phyloP scores from a whole-genome alignment of 768 basidiomycete species.

The Boletales sp. region DNA sequence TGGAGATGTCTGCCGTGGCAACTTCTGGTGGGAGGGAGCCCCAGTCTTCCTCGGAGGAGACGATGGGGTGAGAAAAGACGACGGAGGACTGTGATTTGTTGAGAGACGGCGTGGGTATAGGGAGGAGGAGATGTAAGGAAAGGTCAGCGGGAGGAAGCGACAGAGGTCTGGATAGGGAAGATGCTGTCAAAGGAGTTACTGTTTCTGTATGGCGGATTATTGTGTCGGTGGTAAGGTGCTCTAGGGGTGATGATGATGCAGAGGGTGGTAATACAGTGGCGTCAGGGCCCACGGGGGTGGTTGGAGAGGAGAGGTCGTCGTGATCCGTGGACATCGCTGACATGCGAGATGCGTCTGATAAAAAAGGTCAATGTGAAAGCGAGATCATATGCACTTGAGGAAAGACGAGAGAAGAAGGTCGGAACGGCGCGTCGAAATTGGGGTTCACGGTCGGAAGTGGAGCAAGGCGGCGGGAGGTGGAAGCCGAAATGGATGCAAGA shows the following conservation, averaged over 20 bases:
- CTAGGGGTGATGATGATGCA: slow-evolving; percentile 16
- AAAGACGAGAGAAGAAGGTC: neutral
- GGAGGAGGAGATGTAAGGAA: slow-evolving; percentile 37
- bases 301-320: slow-evolving; percentile 17
- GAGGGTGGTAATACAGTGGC: slow-evolving; percentile 23
- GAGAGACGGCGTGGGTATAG: slow-evolving; percentile 37
- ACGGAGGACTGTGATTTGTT: slow-evolving; percentile 42
- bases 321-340: slow-evolving; percentile 26
- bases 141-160: slow-evolving; percentile 18
- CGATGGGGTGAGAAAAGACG: slow-evolving; percentile 41
- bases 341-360: slow-evolving; percentile 10
- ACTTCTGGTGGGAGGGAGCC: slow-evolving; percentile 48
- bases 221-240: slow-evolving; percentile 21
- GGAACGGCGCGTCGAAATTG: slow-evolving; percentile 10
- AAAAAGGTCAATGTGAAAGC: slow-evolving; percentile 8
- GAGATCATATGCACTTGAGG: slow-evolving; percentile 17
- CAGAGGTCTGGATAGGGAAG: slow-evolving; percentile 15
- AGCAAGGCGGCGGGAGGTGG: slow-evolving; percentile 9
- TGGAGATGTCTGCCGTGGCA: slow-evolving; percentile 51
- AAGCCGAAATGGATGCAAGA: neutral
- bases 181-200: slow-evolving; percentile 8
- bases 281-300: slow-evolving; percentile 14
- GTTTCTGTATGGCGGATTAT: slow-evolving; percentile 16
- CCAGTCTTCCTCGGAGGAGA: slow-evolving; percentile 34
- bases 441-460: slow-evolving; percentile 2